Evolutionary conservation across 2,329 filamentous ascomycete species (phyloP).

Genomic region (Onygenales sp.): DNA sequence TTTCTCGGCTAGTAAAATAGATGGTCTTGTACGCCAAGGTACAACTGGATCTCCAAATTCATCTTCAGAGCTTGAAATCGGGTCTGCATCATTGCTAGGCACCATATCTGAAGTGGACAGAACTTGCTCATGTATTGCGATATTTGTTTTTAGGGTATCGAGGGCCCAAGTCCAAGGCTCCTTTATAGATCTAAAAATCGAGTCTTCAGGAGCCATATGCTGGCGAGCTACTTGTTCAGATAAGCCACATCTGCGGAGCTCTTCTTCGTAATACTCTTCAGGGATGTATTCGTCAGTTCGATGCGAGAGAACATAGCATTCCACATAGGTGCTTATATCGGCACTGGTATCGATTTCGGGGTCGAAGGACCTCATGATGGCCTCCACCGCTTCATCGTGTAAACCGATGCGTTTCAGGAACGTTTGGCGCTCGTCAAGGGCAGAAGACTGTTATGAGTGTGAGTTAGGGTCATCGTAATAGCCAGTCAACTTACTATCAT

Average conservation of each 20-base stretch:
- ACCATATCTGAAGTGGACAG: background rate
- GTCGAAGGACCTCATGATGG: background rate
- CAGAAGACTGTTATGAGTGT: background rate
- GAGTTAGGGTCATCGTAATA: background rate
- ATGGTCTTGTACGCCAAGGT: background rate
- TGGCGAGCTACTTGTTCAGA: background rate
- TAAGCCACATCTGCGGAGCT: background rate
- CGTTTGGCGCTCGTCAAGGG: background rate
- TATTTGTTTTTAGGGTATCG: background rate
- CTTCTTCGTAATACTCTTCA: background rate
- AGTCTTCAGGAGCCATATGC: background rate
- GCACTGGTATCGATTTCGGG: background rate
- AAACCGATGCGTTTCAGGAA: background rate
- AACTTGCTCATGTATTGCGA: background rate
- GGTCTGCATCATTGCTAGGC: background rate
- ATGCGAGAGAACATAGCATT: background rate
- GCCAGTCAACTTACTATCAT: background rate
- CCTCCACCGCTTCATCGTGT: background rate
- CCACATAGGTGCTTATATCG: background rate
- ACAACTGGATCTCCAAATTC: background rate
- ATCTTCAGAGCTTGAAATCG: background rate
- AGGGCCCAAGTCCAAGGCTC: background rate
- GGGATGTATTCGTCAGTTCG: background rate
- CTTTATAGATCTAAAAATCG: background rate
- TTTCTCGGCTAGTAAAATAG: background rate